A percentile compares a stretch with the other conserved stretches of the same genome.
phyloP scores from a whole-genome alignment of 306 rosid genomes.

The Mimosa pudica region DNA sequence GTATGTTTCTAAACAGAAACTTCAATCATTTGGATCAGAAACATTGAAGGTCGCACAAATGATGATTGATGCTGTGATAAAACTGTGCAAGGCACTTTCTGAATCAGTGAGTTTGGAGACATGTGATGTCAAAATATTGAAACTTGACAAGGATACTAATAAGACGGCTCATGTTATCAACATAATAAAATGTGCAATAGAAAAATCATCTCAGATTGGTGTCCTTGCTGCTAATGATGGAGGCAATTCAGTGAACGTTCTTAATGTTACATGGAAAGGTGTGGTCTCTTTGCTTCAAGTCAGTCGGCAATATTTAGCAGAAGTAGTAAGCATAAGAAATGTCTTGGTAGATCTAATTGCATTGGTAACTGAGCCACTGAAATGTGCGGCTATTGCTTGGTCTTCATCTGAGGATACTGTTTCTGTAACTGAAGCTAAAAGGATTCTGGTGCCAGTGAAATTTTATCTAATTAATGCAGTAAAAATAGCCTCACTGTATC shows the following conservation, averaged over 20 bases:
- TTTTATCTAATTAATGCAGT: slow-evolving; percentile 81
- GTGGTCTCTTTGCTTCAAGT: slow-evolving; percentile 86
- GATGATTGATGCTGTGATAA: slow-evolving; percentile 63
- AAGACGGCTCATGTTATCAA: slow-evolving; percentile 51
- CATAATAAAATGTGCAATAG: slow-evolving; percentile 58
- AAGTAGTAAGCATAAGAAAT: slow-evolving; percentile 52
- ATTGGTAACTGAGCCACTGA: slow-evolving; percentile 68
- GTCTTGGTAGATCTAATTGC: slow-evolving; percentile 59
- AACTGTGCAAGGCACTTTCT: slow-evolving; percentile 60
- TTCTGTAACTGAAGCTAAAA: slow-evolving; percentile 79
- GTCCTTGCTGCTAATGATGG: slow-evolving; percentile 80
- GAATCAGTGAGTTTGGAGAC: slow-evolving; percentile 51
- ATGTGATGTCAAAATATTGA: slow-evolving; percentile 43
- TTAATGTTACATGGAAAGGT: slow-evolving; percentile 90
- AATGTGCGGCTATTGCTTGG: slow-evolving; percentile 74
- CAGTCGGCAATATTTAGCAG: slow-evolving; percentile 53
- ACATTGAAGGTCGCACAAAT: slow-evolving; percentile 51
- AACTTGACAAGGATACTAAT: slow-evolving; percentile 40
- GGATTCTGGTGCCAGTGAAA: slow-evolving; percentile 78
- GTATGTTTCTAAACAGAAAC: slow-evolving; percentile 54
- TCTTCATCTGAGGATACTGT: slow-evolving; percentile 48
- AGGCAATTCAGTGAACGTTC: slow-evolving; percentile 77
- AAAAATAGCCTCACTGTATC: slow-evolving; percentile 74
- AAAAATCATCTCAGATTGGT: slow-evolving; percentile 73
- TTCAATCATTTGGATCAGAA: slow-evolving; percentile 59